Base-by-base conservation (phyloP, 768 basidiomycete genomes). In the Asterophora lycoperdoides region DNA sequence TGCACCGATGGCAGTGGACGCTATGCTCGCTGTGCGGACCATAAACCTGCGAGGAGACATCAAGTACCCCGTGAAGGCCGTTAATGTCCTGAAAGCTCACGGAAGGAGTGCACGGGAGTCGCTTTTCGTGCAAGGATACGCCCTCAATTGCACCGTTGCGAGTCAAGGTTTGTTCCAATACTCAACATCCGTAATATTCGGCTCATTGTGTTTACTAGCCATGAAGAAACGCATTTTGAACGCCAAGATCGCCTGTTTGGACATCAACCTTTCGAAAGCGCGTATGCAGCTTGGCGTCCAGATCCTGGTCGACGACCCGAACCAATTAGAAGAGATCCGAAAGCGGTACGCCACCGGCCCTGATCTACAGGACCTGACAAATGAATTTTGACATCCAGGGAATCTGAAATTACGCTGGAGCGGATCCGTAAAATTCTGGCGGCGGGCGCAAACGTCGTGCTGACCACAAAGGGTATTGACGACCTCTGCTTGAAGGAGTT, bases 61-160 rank as follows among this genome's bases (percentile, higher is more conserved):
- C 63, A 98, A 97, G 68, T 99, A 98, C 69, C 96, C 96, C 5
- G 96, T 99, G 53, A 98, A 99, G 70, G 96, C 96, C 4, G 96
- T 99, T 55, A 99, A 99, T 63, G 83, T 98, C 23, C 76, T 99
- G 58, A 99, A 99, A 69, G 96, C 96, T 2, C 96, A 99, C 59
- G 96, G 96, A 46, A 84, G 83, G 70, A 94, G 92, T 64, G 91
- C 96, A 18, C 79, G 93, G 56, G 96, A 99, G 67, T 97, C 94
- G 36, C 62, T 96, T 52, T 93, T 88, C 64, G 89, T 99, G 41
- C 89, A 88, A 61, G 96, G 96, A 33, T 99, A 98, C 70, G 96
- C 96, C 30, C 71, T 99, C 53, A 99, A 98, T 66, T 98, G 96
- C 70, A 97, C 95, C 10, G 93, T 98, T 35, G 93, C 96, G 1